Evolutionary conservation across 2,329 filamentous ascomycete genomes (phyloP), one percentile per base, ranked within the genome.

Genomic region (Fusarium neocosmosporiellum): DNA sequence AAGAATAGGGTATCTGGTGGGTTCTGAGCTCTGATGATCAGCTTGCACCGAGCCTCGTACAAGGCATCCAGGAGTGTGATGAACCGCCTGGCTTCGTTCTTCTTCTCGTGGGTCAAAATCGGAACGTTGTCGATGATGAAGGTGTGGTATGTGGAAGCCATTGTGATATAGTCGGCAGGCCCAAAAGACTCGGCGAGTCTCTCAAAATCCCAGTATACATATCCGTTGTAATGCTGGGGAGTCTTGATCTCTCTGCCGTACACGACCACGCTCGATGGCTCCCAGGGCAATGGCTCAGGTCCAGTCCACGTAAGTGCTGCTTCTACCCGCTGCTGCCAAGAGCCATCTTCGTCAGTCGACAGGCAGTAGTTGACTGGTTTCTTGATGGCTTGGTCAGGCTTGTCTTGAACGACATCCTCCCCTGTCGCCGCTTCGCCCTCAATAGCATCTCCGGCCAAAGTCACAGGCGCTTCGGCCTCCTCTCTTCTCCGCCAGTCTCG

Each of bases 21-120:
- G 3, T 88, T 89, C 43, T 86, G 87, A 2, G 93, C 93, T 22
- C 89, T 86, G 60, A 96, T 86, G 48, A 94, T 81, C 11, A 96
- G 87, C 74, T 94, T 94, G 80, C 93, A 95, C 9, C 91, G 88
- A n/a, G 92, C 91, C 83, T 96, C 93, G 81, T 96, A 96, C 1
- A 94, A 85, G 0, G 93, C 93, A 77, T 96, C 93, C 1, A 96
- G 87, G 2, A 96, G 86, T 0, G 92, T 95, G 78, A 96, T 96
- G 78, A 96, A 91, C 13, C 94, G 88, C 6, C 93, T 86, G 1
- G 94, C 94, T 82, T 96, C 93, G 79, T 95, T 96, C 81, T 95
- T 96, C 80, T 91, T 90, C 1, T 89, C 82, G 2, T 91, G 80
- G 0, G 89, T 91, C 14, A 96, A 83, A 18, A 92, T 79, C 0